Base-by-base conservation (phyloP, 352 stramenopile genomes). In the Albugo candida region DNA sequence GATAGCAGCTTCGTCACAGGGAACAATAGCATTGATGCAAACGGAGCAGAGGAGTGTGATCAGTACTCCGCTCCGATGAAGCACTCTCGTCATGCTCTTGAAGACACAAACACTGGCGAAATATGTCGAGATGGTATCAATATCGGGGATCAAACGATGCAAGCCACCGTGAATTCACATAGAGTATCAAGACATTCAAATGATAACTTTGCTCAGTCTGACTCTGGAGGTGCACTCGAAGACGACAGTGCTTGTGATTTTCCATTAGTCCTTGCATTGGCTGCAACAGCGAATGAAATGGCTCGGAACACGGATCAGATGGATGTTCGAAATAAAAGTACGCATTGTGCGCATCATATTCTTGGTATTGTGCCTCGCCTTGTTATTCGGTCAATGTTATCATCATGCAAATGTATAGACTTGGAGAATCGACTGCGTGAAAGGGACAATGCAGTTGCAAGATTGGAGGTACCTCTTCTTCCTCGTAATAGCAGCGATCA, bases 171-270 rank as follows among this genome's bases (percentile, higher is more conserved):
- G 18, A 41, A 50, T 11, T 27, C 38, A 4, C 41, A 46, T 36
- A 47, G 34, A 5, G 39, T 38, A 4, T 54, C 37, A 20, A 34
- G 49, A 60, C 11, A 18, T 36, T 45, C 48, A 49, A 41, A 54
- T 41, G 1, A 40, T 52, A 45, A 14, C 13, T 18, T 53, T 8
- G 14, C 13, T 8, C 45, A n/a, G 18, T 43, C 38, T 24, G 45
- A 74, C 40, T 88, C 75, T 13, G 83, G 85, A 55, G 64, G 74
- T 21, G 65, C 58, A 19, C 69, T 61, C 14, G 75, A 74, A 43
- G 70, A 58, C 17, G 72, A 82, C 47, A 83, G 70, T 16, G 83
- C 68, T 16, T 88, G 67, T 41, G 75, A 92, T 45, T 87, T 92
- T 51, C 78, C 78, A 19, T 56, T 92, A 18, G 75, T 86, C 17